Base-by-base conservation (phyloP, 768 basidiomycete genomes). In the Multifurca ochricompacta region DNA sequence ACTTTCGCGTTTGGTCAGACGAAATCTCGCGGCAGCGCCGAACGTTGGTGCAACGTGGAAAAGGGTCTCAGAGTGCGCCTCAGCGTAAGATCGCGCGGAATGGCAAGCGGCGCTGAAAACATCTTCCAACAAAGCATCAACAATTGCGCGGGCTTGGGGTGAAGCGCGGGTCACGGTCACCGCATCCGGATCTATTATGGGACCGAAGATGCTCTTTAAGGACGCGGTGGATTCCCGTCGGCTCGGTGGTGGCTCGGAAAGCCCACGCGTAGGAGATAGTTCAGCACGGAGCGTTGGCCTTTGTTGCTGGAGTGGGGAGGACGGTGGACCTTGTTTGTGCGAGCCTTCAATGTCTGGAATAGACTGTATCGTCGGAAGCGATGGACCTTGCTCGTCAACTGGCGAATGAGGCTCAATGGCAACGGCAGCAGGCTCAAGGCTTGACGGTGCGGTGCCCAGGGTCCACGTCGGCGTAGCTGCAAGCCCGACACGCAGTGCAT, bases 111-210 rank as follows among this genome's bases (percentile, higher is more conserved):
- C 81, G 10, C 91, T 92, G 61, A 86, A 81, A 53, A 96, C 81
- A 63, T 95, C 93, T 42, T 78, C 75, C 16, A 97, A 71, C 10
- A 82, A 82, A 40, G 84, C 79, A 62, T 95, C 92, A 47, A 91
- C 82, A 36, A 80, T 78, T 27, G 76, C 73, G 43, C 90, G 82
- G 31, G 82, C 80, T 37, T 78, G 70, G 9, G 79, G 71, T 16
- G 86, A 82, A 14, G 81, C 77, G 14, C 89, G 83, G 32, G 87
- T 78, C 59, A 85, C 74, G 36, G 86, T 77, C 4, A 79, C 77
- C 34, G 79, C 76, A 14, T 76, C 71, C 54, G 85, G 81, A 27
- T 77, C 68, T 28, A 66, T 53, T 46, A 77, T 68, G 18, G 79
- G 74, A 11, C 77, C 64, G 60, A 85, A 82, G 45, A 84, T 78